Evolutionary conservation across 2,329 filamentous ascomycete genomes (phyloP).

Genomic region (Aspergillus thermomutatus): DNA sequence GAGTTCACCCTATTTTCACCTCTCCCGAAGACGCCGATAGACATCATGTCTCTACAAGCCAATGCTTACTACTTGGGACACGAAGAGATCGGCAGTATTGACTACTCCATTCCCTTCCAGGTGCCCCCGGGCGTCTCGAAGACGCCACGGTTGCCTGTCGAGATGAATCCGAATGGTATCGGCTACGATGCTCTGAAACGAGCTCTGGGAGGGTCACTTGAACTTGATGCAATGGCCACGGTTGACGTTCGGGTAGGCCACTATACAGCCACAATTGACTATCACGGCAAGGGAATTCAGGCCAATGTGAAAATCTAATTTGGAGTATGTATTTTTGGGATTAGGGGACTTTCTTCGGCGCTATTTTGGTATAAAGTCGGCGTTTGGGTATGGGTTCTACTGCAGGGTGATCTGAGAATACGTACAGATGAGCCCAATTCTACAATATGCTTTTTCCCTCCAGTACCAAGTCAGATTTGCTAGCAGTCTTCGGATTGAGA

Average conservation of each 20-base stretch:
- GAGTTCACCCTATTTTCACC: constrained; percentile 81
- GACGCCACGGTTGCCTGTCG: constrained; percentile 76
- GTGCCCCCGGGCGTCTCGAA: constrained; percentile 70
- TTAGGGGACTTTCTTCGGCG: background rate
- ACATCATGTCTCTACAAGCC: constrained; percentile 76
- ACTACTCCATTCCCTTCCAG: constrained; percentile 70
- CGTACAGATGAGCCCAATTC: background rate
- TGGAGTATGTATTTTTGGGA: constrained; percentile 4
- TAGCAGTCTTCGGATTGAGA: background rate
- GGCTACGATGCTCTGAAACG: constrained; percentile 78
- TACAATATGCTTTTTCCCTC: background rate
- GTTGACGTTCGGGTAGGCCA: constrained; percentile 71
- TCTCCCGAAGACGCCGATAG: constrained; percentile 67
- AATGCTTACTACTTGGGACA: constrained; percentile 81
- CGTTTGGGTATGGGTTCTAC: background rate
- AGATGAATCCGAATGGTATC: constrained; percentile 71
- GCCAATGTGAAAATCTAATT: constrained; percentile 52
- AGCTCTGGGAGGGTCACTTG: constrained; percentile 75
- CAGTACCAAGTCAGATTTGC: background rate
- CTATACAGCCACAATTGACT: constrained; percentile 72
- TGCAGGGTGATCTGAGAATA: background rate
- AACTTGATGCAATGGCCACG: constrained; percentile 72
- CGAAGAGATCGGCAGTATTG: constrained; percentile 72
- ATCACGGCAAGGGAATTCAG: constrained; percentile 66
- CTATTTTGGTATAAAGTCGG: background rate